A percentile compares a stretch with the other conserved stretches of the same genome.
Evolutionary conservation across 2,329 filamentous ascomycete genomes (phyloP).

Genomic region (Dactylellina haptotyla): DNA sequence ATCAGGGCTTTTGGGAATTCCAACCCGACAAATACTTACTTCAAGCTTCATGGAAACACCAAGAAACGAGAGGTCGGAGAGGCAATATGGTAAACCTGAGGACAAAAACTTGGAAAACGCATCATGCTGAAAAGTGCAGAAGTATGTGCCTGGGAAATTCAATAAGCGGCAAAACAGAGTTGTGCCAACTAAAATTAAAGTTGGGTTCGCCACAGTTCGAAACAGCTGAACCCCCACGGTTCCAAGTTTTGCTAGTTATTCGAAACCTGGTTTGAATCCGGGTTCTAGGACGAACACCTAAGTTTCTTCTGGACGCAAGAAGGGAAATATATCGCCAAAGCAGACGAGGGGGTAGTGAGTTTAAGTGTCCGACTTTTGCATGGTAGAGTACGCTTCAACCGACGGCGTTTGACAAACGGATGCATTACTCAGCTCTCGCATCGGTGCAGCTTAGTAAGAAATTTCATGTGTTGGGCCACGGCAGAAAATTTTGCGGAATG

Average conservation of each 20-base stretch:
- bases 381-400: not conserved
- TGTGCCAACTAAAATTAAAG: not conserved
- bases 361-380: not conserved
- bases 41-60: too few relatives aligned
- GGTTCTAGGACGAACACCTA: not conserved
- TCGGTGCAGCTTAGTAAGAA: not conserved
- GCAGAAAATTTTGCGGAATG: not conserved
- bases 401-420: not conserved
- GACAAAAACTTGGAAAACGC: too few relatives aligned
- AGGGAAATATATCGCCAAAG: not conserved
- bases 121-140: too few relatives aligned
- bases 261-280: not conserved
- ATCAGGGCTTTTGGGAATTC: conserved; percentile 1
- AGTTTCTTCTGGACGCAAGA: not conserved
- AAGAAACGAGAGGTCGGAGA: not conserved
- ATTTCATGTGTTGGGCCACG: not conserved
- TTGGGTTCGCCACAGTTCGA: not conserved
- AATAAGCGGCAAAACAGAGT: not conserved
- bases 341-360: not conserved
- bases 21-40: conserved; percentile 5
- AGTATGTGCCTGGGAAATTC: too few relatives aligned
- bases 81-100: too few relatives aligned
- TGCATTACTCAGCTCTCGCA: not conserved
- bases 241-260: not conserved
- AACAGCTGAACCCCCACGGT: not conserved